phyloP scores from a whole-genome alignment of 768 basidiomycete genomes.

The Podaxis pistillaris region DNA sequence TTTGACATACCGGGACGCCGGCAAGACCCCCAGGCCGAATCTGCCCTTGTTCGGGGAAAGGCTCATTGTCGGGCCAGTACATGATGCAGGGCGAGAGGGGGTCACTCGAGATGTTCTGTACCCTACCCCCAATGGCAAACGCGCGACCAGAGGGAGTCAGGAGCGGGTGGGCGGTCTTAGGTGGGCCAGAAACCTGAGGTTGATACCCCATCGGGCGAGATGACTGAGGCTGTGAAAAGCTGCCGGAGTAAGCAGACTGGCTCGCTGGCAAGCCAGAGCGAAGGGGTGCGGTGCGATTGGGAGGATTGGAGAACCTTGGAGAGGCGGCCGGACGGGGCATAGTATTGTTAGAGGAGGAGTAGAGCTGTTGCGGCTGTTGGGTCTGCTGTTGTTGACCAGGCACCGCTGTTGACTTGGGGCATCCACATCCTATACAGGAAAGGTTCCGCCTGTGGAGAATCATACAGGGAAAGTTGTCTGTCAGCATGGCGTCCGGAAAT shows the following conservation, averaged over 20 bases:
- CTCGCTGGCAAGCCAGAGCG: conserved; percentile 7
- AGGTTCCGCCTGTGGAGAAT: conserved; percentile 68
- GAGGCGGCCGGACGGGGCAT: conserved; percentile 14
- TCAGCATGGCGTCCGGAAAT: conserved; percentile 34
- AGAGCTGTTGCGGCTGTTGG: conserved; percentile 23
- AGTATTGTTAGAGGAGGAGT: conserved; percentile 8
- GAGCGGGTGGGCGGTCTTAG: conserved; percentile 59
- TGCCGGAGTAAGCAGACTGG: conserved; percentile 7
- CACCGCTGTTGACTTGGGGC: conserved; percentile 40
- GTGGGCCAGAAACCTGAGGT: conserved; percentile 20
- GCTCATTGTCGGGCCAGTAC: conserved; percentile 92
- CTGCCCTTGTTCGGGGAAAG: conserved; percentile 78
- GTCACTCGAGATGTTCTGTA: conserved; percentile 76
- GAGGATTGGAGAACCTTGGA: conserved; percentile 19
- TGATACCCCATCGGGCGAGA: conserved; percentile 16
- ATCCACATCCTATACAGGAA: conserved; percentile 76
- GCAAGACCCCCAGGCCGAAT: conserved; percentile 59
- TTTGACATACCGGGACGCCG: conserved; percentile 48
- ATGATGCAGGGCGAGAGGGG: conserved; percentile 74
- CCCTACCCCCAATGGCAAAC: conserved; percentile 73
- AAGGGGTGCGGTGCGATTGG: conserved; percentile 1
- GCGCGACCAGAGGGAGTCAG: conserved; percentile 83
- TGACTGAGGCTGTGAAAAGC: conserved; percentile 11
- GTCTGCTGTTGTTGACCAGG: conserved; percentile 14
- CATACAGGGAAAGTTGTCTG: conserved; percentile 47